phyloP scores from a whole-genome alignment of 2,329 filamentous ascomycete species.

The Orbilia quercus region DNA sequence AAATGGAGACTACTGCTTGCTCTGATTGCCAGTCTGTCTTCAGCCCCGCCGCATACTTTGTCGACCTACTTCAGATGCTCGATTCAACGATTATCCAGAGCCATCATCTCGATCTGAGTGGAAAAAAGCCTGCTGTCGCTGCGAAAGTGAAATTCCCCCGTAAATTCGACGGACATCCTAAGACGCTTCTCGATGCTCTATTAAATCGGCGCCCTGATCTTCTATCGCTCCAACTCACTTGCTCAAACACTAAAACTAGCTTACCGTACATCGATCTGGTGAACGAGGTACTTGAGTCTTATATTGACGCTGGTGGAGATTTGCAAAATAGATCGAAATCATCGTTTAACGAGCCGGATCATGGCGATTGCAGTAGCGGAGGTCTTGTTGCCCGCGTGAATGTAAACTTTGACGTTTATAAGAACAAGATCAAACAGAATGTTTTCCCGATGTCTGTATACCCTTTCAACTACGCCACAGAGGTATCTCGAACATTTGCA shows the following conservation, averaged over 20 bases:
- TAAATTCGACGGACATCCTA: constrained; percentile 57
- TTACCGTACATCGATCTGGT: constrained; percentile 61
- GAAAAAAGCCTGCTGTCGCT: constrained; percentile 60
- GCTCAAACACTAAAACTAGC: constrained; percentile 60
- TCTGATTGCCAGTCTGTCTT: constrained; percentile 56
- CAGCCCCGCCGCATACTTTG: constrained; percentile 58
- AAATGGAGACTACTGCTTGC: constrained; percentile 36
- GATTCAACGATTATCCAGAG: constrained; percentile 33
- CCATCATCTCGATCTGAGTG: constrained; percentile 56
- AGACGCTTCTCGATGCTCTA: constrained; percentile 57
- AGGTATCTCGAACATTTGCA: constrained; percentile 8
- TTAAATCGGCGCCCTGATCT: constrained; percentile 60
- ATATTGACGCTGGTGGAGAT: constrained; percentile 2
- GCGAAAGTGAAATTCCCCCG: too few relatives aligned
- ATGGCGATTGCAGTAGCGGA: background rate
- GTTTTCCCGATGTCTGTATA: constrained; percentile 24
- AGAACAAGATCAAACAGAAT: background rate
- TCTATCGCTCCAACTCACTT: constrained; percentile 59
- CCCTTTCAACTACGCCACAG: constrained; percentile 43
- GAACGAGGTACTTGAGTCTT: constrained; percentile 61
- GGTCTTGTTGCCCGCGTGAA: background rate
- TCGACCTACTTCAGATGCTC: constrained; percentile 59
- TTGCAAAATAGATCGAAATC: background rate
- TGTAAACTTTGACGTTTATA: background rate
- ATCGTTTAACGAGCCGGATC: background rate